These are phyloP conservation scores for Tetradesmus lagerheimii DNA, from an alignment of 139 green algal species.

Conservation along the genomic window DNA sequence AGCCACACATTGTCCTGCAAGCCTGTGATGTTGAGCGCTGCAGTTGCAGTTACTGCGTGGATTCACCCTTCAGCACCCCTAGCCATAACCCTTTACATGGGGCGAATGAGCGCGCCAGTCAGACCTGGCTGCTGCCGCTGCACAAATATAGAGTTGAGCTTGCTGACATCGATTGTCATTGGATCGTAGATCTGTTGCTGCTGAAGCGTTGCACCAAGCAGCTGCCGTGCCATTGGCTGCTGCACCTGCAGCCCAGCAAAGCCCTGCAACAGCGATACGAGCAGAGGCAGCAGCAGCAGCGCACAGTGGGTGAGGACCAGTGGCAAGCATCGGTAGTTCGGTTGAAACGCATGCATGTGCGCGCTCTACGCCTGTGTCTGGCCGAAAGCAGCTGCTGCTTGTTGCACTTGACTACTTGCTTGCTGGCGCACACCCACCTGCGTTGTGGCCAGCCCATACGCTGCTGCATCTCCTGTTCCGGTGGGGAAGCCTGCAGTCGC, in stretches of 20 bases:
- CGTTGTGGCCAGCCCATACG: background rate
- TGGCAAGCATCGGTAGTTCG: background rate
- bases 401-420: too few species aligned
- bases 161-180: constrained; percentile 62
- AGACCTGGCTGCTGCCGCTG: constrained; percentile 61
- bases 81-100: background rate
- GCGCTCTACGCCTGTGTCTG: background rate
- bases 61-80: background rate
- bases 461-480: background rate
- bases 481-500: background rate
- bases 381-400: too few species aligned
- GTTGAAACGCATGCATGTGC: background rate
- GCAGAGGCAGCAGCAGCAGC: background rate
- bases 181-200: constrained; percentile 59
- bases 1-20: background rate
- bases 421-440: background rate
- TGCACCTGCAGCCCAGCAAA: background rate
- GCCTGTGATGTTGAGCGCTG: background rate
- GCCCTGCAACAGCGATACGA: background rate
- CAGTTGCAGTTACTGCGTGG: background rate
- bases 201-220: constrained; percentile 8
- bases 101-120: constrained; percentile 53
- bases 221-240: constrained; percentile 36
- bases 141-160: constrained; percentile 72
- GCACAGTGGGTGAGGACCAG: background rate